Percentiles rank a stretch among this genome's conserved stretches.
phyloP scores from a whole-genome alignment of 768 basidiomycete species.

The Termitomyces sp. region DNA sequence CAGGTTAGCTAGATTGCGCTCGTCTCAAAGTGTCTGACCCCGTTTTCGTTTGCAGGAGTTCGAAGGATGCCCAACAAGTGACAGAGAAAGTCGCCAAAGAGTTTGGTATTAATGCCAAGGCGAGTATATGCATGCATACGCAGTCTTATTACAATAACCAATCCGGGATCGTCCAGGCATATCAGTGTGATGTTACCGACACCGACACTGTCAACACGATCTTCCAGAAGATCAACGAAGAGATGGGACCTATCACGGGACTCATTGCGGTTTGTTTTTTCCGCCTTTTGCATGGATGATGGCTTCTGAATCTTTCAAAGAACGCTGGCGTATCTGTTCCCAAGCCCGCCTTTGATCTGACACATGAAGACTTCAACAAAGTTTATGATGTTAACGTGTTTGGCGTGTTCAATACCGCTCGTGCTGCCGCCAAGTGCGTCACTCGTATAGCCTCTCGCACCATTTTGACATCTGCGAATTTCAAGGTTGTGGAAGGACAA shows the following conservation, averaged over 20 bases:
- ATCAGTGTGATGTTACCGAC: constrained; percentile 56
- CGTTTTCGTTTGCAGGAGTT: constrained; percentile 28
- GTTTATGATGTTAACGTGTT: constrained; percentile 59
- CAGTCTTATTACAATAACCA: background rate
- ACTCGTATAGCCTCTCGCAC: no score
- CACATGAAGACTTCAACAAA: constrained; percentile 46
- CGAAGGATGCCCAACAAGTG: constrained; percentile 42
- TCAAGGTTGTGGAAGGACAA: constrained; percentile 40
- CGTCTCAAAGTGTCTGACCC: background rate
- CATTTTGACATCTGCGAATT: background rate
- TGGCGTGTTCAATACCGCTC: constrained; percentile 61
- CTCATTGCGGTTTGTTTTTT: constrained; percentile 46
- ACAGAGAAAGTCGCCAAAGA: constrained; percentile 42
- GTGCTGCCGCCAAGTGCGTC: constrained; percentile 50
- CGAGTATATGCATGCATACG: constrained; percentile 14
- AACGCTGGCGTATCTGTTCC: constrained; percentile 61
- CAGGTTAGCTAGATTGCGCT: constrained; percentile 24
- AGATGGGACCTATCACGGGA: constrained; percentile 44
- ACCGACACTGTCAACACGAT: constrained; percentile 39
- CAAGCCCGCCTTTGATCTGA: constrained; percentile 56
- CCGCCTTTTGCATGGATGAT: background rate
- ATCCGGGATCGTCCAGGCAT: constrained; percentile 35
- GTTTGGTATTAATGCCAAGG: constrained; percentile 40
- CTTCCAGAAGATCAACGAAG: constrained; percentile 42
- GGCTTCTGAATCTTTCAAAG: constrained; percentile 21